Conservation (phyloP, 2,329 filamentous ascomycete species). For the Dactylellina leptospora region DNA sequence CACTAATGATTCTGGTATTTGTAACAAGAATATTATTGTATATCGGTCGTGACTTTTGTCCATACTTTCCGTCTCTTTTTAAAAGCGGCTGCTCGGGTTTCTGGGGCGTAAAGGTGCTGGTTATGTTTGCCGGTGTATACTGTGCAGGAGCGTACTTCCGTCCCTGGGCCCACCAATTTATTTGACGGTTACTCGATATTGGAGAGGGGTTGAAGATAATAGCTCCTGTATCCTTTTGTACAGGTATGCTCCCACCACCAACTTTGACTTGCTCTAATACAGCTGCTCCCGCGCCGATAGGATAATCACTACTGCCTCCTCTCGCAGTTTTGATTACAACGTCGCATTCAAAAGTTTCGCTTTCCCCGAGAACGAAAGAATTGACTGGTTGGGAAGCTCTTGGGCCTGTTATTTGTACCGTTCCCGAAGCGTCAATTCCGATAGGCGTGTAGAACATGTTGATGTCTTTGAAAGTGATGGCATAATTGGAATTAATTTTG, state of each 20-base stretch:
- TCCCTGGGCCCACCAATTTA: not conserved
- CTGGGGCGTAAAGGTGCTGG: not conserved
- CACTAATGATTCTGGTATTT: slow-evolving; percentile 67
- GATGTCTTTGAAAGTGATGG: slow-evolving; percentile 18
- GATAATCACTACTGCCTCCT: slow-evolving; percentile 19
- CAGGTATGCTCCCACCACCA: not conserved
- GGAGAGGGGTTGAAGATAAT: not conserved
- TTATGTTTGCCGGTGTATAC: not conserved
- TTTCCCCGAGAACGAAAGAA: slow-evolving; percentile 11
- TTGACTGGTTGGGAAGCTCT: slow-evolving; percentile 12
- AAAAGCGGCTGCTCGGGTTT: slow-evolving; percentile 3
- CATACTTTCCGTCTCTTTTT: slow-evolving; percentile 2
- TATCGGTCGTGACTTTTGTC: slow-evolving; percentile 2
- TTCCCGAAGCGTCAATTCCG: not conserved
- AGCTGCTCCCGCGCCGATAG: slow-evolving; percentile 19
- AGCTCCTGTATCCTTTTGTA: slow-evolving; percentile 2
- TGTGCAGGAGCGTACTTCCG: not conserved
- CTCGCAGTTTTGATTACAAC: slow-evolving; percentile 21
- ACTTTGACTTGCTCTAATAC: slow-evolving; percentile 10
- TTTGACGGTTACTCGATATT: not conserved
- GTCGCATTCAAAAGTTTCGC: not conserved
- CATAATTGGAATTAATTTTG: slow-evolving; percentile 18
- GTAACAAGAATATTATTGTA: slow-evolving; percentile 3
- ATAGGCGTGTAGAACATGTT: not conserved
- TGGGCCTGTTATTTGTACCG: not conserved